phyloP scores from a whole-genome alignment of 2,329 filamentous ascomycete species.

The Chrysosporium queenslandicum region DNA sequence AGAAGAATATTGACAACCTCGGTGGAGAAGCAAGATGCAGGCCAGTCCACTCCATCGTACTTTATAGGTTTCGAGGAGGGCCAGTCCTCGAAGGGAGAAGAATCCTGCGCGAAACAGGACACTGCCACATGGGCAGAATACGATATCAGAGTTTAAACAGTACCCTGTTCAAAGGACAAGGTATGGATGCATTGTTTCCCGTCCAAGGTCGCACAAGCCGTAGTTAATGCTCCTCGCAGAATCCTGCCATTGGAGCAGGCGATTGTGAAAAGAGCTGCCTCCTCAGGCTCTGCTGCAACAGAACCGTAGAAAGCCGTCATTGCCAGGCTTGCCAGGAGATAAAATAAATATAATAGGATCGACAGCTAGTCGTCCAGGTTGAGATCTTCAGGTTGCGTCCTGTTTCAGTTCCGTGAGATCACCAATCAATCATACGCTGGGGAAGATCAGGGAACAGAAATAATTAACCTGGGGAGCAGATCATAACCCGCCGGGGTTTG shows the following conservation, averaged over 20 bases:
- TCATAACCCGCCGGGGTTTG: no score
- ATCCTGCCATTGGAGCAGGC: conserved; percentile 1
- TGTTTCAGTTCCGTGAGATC: conserved; percentile 1
- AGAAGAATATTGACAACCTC: not conserved
- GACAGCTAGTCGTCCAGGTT: not conserved
- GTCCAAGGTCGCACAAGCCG: conserved; percentile 6
- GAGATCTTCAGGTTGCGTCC: not conserved
- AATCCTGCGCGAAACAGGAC: not conserved
- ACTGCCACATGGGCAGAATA: not conserved
- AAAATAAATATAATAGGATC: not conserved
- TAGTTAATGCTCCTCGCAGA: not conserved
- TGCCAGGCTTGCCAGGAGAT: not conserved
- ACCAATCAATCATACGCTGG: not conserved
- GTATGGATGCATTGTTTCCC: conserved; percentile 2
- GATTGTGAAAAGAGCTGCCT: not conserved
- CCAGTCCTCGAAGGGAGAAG: not conserved
- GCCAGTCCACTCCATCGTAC: not conserved
- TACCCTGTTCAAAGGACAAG: not conserved
- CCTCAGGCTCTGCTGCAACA: not conserved
- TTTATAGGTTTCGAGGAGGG: conserved; percentile 8
- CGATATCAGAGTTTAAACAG: not conserved
- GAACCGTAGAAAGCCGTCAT: not conserved
- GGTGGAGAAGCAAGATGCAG: not conserved
- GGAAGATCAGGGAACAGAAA: not conserved
- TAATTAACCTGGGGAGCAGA: no score